A percentile compares a stretch with the other conserved stretches of the same genome.
phyloP scores from a whole-genome alignment of 192 early-diverging fungal species.

The Dissophora globulifera region DNA sequence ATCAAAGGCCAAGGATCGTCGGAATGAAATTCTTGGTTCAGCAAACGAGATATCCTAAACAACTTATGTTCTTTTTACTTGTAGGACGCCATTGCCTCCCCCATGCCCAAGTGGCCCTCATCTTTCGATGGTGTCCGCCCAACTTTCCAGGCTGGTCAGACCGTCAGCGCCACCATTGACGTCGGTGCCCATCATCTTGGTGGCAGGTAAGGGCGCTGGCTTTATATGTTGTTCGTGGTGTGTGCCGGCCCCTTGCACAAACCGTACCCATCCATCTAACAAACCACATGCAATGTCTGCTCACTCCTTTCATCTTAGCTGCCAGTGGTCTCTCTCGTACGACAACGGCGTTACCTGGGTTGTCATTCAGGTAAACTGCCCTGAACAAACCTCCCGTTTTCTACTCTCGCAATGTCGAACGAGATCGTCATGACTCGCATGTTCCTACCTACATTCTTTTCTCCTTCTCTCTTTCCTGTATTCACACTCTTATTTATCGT shows the following conservation, averaged over 20 bases:
- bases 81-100: constrained; percentile 24
- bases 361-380: too few relatives aligned
- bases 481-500: too few relatives aligned
- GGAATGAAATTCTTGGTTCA: too few relatives aligned
- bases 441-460: too few relatives aligned
- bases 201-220: constrained; percentile 22
- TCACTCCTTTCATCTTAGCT: too few relatives aligned
- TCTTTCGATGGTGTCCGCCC: constrained; percentile 38
- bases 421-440: too few relatives aligned
- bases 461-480: too few relatives aligned
- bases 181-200: constrained; percentile 43
- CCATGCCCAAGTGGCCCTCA: constrained; percentile 34
- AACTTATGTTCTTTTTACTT: neutral
- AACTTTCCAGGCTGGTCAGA: constrained; percentile 29
- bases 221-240: neutral
- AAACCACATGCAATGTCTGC: too few relatives aligned
- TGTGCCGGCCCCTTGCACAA: constrained; percentile 3
- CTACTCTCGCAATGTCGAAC: too few relatives aligned
- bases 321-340: constrained; percentile 74
- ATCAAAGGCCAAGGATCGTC: too few relatives aligned
- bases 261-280: neutral
- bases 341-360: constrained; percentile 73
- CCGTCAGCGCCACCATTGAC: constrained; percentile 25
- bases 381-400: too few relatives aligned
- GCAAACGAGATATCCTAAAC: too few relatives aligned